Base-by-base conservation (phyloP, 805 yeast species). In the Wickerhamomyces hampshirensis region DNA sequence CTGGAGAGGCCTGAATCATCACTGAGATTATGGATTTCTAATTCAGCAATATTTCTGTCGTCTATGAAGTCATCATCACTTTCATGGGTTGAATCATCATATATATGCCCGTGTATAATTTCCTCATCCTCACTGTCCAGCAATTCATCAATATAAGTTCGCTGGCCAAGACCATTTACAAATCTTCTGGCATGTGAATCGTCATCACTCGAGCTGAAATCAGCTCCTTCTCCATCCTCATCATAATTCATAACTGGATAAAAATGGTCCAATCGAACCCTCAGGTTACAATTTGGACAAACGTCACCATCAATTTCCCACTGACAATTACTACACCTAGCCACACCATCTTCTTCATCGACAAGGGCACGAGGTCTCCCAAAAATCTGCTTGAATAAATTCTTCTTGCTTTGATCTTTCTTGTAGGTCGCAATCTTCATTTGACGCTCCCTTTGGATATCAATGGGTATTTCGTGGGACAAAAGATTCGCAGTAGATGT, bases 261-360 rank as follows among this genome's bases (percentile, higher is more conserved):
- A 5, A 13, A n/a, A 27, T 26, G 24, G 12, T 23, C 37, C 15
- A 21, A 16, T 13, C n/a, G n/a, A 16, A 81, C 69, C 23, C 75
- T 54, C 39, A 74, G 60, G 5, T 82, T 81, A 56, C 93, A 84
- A 49, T 83, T 82, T 5, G 75, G 66, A 50, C 93, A 84, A n/a
- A 59, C 64, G 4, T 69, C 60, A 0, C 84, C 87, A 42, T 74
- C 75, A 1, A 82, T 77, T 49, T 84, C 91, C 91, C 91, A 84
- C 50, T 79, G 87, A 54, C 93, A 84, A 38, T 75, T 71, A 6
- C 83, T 74, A 51, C 93, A 84, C 37, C 91, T 59, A 0, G 83
- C 75, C 8, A 83, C 84, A 3, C 88, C 88, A 49, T 84, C 91
- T 19, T 75, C 74, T 19, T 62, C 63, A 48, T 80, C 88, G 1